Conservation (phyloP, 495 filamentous ascomycete species). For the Jackrogersella multiformis region DNA sequence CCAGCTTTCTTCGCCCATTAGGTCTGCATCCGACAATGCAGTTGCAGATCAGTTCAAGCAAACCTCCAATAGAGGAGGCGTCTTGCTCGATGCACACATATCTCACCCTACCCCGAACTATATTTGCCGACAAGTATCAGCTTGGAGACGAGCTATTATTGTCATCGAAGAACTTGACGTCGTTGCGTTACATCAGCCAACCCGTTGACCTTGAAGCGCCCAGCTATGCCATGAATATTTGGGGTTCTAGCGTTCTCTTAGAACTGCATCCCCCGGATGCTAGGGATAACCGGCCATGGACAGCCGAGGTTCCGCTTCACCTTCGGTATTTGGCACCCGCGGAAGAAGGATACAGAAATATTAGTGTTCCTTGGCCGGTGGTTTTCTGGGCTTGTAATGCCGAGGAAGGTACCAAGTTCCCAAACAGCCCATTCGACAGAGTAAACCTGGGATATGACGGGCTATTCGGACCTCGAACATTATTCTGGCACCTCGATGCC, state of each 20-base stretch:
- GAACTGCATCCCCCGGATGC: constrained; percentile 69
- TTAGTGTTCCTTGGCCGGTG: constrained; percentile 73
- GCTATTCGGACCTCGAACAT: constrained; percentile 78
- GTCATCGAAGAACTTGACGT: constrained; percentile 75
- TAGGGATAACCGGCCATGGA: constrained; percentile 61
- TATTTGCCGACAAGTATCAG: constrained; percentile 91
- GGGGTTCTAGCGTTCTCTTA: constrained; percentile 84
- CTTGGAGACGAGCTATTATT: constrained; percentile 78
- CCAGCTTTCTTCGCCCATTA: constrained; percentile 70
- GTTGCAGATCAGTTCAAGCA: constrained; percentile 58
- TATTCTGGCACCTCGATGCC: constrained; percentile 88
- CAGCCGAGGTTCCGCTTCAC: constrained; percentile 83
- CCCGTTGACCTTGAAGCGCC: constrained; percentile 95
- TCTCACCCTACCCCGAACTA: constrained; percentile 80
- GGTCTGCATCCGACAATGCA: constrained; percentile 90
- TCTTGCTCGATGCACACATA: constrained; percentile 81
- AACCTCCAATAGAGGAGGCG: constrained; percentile 50
- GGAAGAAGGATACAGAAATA: constrained; percentile 57
- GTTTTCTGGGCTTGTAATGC: constrained; percentile 93
- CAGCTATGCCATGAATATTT: constrained; percentile 76
- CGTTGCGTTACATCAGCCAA: constrained; percentile 73
- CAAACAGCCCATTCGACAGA: constrained; percentile 85
- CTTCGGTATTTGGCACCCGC: constrained; percentile 79
- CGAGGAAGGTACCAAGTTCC: constrained; percentile 76
- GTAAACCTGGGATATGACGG: constrained; percentile 86